These are phyloP conservation scores for Eleusine coracana DNA, from an alignment of 176 grass and related monocot species.

Conservation along the genomic window DNA sequence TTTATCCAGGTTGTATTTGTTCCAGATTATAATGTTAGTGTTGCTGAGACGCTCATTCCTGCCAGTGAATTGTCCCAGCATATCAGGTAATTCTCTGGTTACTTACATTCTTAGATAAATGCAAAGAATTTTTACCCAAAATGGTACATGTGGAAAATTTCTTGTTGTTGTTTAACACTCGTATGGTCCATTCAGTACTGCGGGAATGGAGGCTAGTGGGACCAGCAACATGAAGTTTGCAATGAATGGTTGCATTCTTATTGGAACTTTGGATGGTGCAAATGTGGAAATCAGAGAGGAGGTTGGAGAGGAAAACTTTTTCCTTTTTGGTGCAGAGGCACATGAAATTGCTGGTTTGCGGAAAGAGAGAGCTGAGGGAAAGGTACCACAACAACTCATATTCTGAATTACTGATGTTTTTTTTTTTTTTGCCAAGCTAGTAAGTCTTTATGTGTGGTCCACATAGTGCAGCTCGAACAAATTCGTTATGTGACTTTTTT, in stretches of 20 bases:
- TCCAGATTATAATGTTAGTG: conserved; percentile 99
- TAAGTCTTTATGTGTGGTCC: neutral
- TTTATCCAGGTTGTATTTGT: conserved; percentile 89
- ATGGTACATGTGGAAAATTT: neutral
- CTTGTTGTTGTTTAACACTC: conserved; percentile 31
- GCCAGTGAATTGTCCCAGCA: conserved; percentile 98
- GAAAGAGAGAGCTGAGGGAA: conserved; percentile 87
- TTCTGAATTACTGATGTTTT: neutral
- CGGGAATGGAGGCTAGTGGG: conserved; percentile 99
- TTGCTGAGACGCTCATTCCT: conserved; percentile 89
- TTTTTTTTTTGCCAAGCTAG: conserved; percentile 5
- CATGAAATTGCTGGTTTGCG: conserved; percentile 88
- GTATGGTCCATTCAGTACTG: conserved; percentile 65
- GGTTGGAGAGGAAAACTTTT: conserved; percentile 98
- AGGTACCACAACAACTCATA: conserved; percentile 57
- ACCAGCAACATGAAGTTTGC: conserved; percentile 99
- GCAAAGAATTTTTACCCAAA: neutral
- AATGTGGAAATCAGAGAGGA: conserved; percentile 99
- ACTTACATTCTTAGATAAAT: conserved; percentile 20
- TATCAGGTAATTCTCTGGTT: conserved; percentile 70
- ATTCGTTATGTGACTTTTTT: neutral
- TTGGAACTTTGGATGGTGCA: conserved; percentile 97
- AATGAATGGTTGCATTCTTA: conserved; percentile 92
- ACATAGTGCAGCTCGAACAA: conserved; percentile 12
- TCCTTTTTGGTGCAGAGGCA: conserved; percentile 94